Evolutionary conservation across 495 filamentous ascomycete genomes (phyloP).

Genomic region (Penicillium fimorum): DNA sequence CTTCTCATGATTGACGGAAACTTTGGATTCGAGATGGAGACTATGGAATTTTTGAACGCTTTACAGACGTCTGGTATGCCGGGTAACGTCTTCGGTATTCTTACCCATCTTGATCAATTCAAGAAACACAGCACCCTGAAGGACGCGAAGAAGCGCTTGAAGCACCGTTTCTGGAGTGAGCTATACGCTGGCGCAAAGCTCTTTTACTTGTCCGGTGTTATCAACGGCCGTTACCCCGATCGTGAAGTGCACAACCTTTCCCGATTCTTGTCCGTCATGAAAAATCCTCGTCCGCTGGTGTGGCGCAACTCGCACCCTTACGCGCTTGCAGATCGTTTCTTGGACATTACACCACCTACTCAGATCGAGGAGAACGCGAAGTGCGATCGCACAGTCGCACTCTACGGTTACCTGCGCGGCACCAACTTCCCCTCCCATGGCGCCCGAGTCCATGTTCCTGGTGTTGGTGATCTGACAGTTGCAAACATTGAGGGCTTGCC

Average conservation of each 20-base stretch:
- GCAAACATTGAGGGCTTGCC: conserved; percentile 79
- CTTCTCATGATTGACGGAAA: conserved; percentile 97
- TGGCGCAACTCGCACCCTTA: conserved; percentile 98
- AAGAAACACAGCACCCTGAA: conserved; percentile 84
- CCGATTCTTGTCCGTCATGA: conserved; percentile 95
- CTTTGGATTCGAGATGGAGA: conserved; percentile 99
- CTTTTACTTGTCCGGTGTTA: conserved; percentile 92
- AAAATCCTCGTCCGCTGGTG: conserved; percentile 91
- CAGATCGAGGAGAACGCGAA: conserved; percentile 82
- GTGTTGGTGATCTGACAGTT: conserved; percentile 90
- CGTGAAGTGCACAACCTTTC: conserved; percentile 94
- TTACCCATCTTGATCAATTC: conserved; percentile 95
- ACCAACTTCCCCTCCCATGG: conserved; percentile 89
- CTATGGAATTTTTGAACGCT: conserved; percentile 97
- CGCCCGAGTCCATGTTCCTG: conserved; percentile 87
- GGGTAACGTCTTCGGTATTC: conserved; percentile 94
- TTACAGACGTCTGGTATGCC: conserved; percentile 91
- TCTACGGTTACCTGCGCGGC: conserved; percentile 94
- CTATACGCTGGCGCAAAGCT: conserved; percentile 94
- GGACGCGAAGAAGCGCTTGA: conserved; percentile 90
- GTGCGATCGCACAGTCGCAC: conserved; percentile 82
- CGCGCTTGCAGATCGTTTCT: conserved; percentile 85
- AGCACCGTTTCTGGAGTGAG: conserved; percentile 94
- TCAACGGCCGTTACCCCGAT: conserved; percentile 95
- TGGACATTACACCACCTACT: conserved; percentile 91